Evolutionary conservation across 2,329 filamentous ascomycete genomes (phyloP).

Genomic region (Aspergillus ibericus): DNA sequence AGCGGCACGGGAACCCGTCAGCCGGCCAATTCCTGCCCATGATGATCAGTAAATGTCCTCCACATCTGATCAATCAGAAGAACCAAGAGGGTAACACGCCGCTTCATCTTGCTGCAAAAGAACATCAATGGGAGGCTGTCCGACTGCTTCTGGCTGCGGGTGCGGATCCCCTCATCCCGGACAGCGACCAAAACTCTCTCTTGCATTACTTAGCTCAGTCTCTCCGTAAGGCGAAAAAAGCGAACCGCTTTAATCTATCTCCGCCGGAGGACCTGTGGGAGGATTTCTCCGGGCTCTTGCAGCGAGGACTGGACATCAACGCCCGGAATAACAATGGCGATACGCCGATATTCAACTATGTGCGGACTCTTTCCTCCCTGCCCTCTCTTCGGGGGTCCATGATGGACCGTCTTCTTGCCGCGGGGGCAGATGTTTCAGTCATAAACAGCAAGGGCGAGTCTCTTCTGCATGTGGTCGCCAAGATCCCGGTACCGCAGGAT

Average conservation of each 20-base stretch:
- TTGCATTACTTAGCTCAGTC: background rate
- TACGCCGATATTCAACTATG: slow-evolving; percentile 16
- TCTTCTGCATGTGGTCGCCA: background rate
- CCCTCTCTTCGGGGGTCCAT: background rate
- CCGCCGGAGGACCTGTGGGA: background rate
- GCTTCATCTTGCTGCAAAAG: slow-evolving; percentile 4
- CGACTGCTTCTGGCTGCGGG: background rate
- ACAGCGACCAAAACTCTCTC: slow-evolving; percentile 12
- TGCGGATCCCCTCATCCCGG: slow-evolving; percentile 10
- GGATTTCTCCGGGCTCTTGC: background rate
- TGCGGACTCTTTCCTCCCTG: background rate
- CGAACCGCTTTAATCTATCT: background rate
- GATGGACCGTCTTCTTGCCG: background rate
- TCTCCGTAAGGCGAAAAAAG: background rate
- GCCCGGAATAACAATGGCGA: slow-evolving; percentile 7
- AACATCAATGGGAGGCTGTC: background rate
- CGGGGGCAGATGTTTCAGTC: background rate
- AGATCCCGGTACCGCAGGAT: background rate
- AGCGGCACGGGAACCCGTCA: background rate
- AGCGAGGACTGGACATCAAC: slow-evolving; percentile 6
- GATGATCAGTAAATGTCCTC: background rate
- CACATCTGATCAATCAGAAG: background rate
- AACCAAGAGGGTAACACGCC: slow-evolving; percentile 11
- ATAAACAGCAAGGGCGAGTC: background rate
- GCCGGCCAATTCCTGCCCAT: background rate